phyloP scores from a whole-genome alignment of 169 alveolate genomes.

The Toxoplasma gondii region DNA sequence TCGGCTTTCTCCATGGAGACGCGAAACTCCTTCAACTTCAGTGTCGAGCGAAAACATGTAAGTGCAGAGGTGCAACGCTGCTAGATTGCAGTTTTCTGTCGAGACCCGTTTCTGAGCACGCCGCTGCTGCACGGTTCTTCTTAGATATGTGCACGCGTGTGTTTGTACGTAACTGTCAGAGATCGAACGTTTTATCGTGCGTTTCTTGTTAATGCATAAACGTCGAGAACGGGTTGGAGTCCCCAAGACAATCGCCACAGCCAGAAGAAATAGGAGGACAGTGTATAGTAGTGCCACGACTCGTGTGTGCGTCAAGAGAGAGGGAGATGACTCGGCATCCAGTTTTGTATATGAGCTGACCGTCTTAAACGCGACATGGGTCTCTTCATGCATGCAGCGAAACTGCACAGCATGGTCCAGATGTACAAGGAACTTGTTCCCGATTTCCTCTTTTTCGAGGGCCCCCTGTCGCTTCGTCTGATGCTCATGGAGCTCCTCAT shows the following conservation, averaged over 20 bases:
- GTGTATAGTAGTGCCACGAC: too few relatives aligned
- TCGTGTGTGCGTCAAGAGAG: too few relatives aligned
- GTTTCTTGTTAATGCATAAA: too few relatives aligned
- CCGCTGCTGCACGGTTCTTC: too few relatives aligned
- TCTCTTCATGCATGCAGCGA: background rate
- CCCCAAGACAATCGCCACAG: too few relatives aligned
- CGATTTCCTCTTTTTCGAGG: constrained; percentile 54
- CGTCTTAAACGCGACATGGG: too few relatives aligned
- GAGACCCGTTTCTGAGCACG: background rate
- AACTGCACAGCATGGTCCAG: background rate
- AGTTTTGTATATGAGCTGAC: too few relatives aligned
- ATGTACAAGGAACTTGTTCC: constrained; percentile 42
- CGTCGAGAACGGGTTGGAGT: too few relatives aligned
- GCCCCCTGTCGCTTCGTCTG: constrained; percentile 59
- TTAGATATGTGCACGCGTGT: background rate
- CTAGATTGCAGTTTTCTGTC: too few relatives aligned
- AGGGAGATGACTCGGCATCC: too few relatives aligned
- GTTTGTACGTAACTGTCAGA: background rate
- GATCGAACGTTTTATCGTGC: too few relatives aligned
- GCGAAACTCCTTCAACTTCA: constrained; percentile 60
- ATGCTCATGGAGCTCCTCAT: constrained; percentile 59
- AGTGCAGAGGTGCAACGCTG: background rate
- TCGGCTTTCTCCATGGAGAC: constrained; percentile 54
- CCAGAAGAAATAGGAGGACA: too few relatives aligned
- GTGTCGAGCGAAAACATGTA: constrained; percentile 56